Evolutionary conservation across 441 rosid species (phyloP), one percentile per base, ranked within the genome.

Genomic region (Populus tomentosa): DNA sequence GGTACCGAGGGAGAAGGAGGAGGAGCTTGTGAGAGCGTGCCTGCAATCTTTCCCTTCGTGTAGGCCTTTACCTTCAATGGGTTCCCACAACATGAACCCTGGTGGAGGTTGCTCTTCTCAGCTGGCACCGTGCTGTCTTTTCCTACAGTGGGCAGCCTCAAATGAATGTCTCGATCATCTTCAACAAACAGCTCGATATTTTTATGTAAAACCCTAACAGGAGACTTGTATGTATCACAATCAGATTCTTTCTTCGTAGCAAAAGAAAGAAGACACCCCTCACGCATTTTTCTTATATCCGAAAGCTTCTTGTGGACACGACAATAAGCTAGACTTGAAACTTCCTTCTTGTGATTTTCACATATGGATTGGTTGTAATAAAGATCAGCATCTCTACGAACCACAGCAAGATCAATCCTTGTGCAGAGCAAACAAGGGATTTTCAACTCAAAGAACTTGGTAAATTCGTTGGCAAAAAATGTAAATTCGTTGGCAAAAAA

Each of bases 361-460:
- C 99, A 97, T 36, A 97, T 81, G 16, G 98, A 89, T 23, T 92
- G 90, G 71, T 94, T 97, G 90, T 87, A 91, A 82, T 94, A 93
- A 79, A 91, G 91, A 78, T 89, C 90, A 10, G 91, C 82, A 67
- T 82, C 80, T 75, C 87, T 87, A 3, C 35, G 81, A 53, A 88
- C 90, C 24, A 97, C 81, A 71, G 86, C 87, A 71, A 93, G 97
- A 82, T 97, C 98, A 16, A 97, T 87, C 81, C 98, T 86, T 13
- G 98, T 94, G 75, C 99, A 94, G 23, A 94, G 86, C 85, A 97
- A 88, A 84, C 99, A 94, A 7, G 99, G 99, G 76, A 86, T 74
- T 79, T 73, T 82, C 84, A 94, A 87, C 71, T 93, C 95, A 59
- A 93, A 94, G 84, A 92, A 86, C 80, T 78, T 88, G 72, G 98